A percentile compares a stretch with the other conserved stretches of the same genome.
Conservation (phyloP, 106 monocot species). For the Dendrobium chrysotoxum region DNA sequence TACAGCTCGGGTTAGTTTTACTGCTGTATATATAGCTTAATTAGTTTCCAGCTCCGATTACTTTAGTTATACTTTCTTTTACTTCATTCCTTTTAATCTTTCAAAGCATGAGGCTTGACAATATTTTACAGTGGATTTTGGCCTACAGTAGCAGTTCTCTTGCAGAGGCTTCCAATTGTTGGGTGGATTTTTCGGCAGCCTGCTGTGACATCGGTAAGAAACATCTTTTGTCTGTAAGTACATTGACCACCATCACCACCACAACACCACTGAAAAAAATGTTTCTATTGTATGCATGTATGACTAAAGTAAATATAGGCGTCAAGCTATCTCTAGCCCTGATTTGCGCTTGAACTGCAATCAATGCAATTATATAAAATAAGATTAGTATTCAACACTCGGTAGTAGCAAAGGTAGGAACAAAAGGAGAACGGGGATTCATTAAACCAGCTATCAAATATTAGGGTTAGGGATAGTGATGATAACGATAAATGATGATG, state of each 20-base stretch:
- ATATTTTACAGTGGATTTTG: constrained; percentile 66
- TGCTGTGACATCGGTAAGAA: constrained; percentile 67
- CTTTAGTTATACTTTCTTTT: no score
- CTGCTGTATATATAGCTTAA: background rate
- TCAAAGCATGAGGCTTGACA: background rate
- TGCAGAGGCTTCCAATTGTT: constrained; percentile 79
- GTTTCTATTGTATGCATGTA: no score
- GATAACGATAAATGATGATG: background rate
- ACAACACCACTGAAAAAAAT: no score
- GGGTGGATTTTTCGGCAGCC: constrained; percentile 82
- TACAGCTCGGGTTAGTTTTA: background rate
- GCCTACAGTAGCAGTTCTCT: constrained; percentile 78
- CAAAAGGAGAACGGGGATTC: background rate
- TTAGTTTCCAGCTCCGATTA: background rate
- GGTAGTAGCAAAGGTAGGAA: background rate
- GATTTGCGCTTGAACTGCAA: no score
- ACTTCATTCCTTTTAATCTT: no score
- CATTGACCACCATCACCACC: no score
- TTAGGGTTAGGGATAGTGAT: background rate
- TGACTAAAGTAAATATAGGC: no score
- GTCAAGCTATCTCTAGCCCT: no score
- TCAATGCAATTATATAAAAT: background rate
- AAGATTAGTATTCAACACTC: background rate
- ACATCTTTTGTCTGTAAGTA: background rate
- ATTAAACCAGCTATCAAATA: background rate